Conservation (phyloP, 495 filamentous ascomycete species). For the Tuber calosporum region DNA sequence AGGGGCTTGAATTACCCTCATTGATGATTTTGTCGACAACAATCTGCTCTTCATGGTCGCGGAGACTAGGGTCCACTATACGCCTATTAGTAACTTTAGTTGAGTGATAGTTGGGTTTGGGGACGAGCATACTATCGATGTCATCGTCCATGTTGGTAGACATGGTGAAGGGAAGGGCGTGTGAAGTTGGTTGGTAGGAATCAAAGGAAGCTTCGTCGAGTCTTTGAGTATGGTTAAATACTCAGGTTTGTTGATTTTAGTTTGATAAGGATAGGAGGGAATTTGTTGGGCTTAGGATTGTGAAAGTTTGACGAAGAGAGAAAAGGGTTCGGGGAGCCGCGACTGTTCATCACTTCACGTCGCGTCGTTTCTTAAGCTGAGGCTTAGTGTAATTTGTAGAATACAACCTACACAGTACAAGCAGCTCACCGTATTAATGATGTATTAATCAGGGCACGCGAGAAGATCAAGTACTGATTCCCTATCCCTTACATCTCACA, state of each 20-base stretch:
- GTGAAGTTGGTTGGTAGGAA: background rate
- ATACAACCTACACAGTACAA: background rate
- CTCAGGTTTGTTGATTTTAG: background rate
- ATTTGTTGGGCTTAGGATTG: conserved; percentile 3
- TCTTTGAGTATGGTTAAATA: conserved; percentile 16
- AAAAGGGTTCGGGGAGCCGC: conserved; percentile 16
- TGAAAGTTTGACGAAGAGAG: background rate
- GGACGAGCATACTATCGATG: conserved; percentile 46
- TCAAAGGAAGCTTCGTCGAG: conserved; percentile 11
- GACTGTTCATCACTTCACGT: conserved; percentile 26
- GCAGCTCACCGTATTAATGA: background rate
- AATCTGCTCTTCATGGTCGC: conserved; percentile 63
- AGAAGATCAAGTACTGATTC: background rate
- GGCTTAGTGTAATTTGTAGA: background rate
- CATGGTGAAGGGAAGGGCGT: conserved; percentile 14
- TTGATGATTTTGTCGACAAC: conserved; percentile 83
- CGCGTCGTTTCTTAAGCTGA: conserved; percentile 14
- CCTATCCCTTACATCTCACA: background rate
- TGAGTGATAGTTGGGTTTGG: background rate
- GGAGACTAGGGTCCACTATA: conserved; percentile 47
- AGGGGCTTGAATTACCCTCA: conserved; percentile 56
- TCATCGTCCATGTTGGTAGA: conserved; percentile 47
- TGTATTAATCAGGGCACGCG: background rate
- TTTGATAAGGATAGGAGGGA: conserved; percentile 7
- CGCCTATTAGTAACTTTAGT: background rate